phyloP scores from a whole-genome alignment of 768 basidiomycete genomes.

The Trichaptum fuscoviolaceum region DNA sequence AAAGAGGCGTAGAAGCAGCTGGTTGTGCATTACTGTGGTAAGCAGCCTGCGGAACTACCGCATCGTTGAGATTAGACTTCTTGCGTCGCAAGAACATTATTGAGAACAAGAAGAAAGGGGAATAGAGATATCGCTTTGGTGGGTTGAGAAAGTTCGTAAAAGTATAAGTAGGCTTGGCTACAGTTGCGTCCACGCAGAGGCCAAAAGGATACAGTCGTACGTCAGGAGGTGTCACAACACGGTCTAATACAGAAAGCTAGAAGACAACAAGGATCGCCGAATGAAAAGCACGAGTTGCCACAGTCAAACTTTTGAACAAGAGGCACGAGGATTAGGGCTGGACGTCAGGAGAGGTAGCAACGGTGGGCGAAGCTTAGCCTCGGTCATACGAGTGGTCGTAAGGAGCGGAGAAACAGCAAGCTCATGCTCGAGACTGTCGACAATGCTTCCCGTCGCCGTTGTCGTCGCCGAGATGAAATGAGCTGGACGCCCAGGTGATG shows the following conservation, averaged over 20 bases:
- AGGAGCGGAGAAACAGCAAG: background rate
- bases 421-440: background rate
- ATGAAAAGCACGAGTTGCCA: background rate
- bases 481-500: background rate
- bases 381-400: background rate
- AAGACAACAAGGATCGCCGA: background rate
- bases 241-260: background rate
- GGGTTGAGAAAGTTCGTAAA: background rate
- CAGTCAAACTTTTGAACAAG: background rate
- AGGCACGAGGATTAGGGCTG: background rate
- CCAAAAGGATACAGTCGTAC: background rate
- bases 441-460: background rate
- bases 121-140: background rate
- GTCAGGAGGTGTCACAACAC: background rate
- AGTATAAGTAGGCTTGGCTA: background rate
- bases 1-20: conserved; percentile 18
- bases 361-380: background rate
- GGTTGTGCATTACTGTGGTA: background rate
- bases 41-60: background rate
- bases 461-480: background rate
- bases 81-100: background rate
- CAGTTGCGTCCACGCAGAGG: conserved; percentile 1
- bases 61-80: conserved; percentile 5
- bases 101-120: background rate
- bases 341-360: background rate